Conservation (phyloP, 495 filamentous ascomycete species). For the Penicillium herquei region DNA sequence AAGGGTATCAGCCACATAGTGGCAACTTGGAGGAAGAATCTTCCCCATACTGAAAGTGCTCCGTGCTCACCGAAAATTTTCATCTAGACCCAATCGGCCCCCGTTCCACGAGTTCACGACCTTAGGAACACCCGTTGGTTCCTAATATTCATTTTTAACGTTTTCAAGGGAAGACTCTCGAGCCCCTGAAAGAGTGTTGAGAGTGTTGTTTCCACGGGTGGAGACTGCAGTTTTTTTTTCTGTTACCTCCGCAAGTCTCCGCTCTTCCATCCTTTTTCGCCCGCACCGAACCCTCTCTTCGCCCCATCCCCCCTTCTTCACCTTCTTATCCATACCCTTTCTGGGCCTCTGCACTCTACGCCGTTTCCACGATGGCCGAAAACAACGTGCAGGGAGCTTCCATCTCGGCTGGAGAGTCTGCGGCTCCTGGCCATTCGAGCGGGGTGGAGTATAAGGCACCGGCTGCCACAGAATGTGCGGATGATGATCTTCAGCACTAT, state of each 20-base stretch:
- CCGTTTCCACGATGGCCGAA: constrained; percentile 21
- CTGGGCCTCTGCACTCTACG: constrained; percentile 25
- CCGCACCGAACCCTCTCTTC: background rate
- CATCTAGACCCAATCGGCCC: no score
- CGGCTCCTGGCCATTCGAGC: background rate
- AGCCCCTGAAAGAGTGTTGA: constrained; percentile 15
- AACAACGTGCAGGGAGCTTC: constrained; percentile 14
- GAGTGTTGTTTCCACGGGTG: constrained; percentile 24
- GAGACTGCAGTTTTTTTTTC: constrained; percentile 22
- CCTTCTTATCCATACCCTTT: background rate
- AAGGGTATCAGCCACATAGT: no score
- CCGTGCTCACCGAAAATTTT: no score
- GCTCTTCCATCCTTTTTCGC: background rate
- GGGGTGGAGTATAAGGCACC: background rate
- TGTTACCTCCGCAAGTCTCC: constrained; percentile 16
- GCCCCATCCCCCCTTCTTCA: background rate
- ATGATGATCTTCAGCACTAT: constrained; percentile 14
- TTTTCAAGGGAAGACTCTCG: background rate
- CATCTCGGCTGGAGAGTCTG: background rate
- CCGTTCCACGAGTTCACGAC: no score
- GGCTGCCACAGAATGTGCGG: constrained; percentile 29
- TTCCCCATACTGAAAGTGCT: no score
- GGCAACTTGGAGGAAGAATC: no score
- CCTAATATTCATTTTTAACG: background rate
- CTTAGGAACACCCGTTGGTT: no score